Evolutionary conservation across 2,329 filamentous ascomycete genomes (phyloP).

Genomic region (Penicillium psychrosexuale): DNA sequence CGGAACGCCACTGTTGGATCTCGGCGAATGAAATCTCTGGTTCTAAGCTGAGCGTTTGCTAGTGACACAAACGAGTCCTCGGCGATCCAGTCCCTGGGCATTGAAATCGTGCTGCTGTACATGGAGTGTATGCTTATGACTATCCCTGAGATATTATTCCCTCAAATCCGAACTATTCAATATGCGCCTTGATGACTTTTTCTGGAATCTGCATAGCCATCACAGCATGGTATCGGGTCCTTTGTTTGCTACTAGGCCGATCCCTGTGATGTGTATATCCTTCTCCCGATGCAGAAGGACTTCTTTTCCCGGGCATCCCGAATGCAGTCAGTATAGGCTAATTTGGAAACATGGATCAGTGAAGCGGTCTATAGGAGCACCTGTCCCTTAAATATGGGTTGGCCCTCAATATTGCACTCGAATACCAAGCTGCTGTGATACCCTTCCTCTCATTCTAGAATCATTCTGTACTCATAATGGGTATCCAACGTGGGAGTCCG

Average conservation of each 20-base stretch:
- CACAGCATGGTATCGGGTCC: neutral
- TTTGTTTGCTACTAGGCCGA: neutral
- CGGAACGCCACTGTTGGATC: neutral
- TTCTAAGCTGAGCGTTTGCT: neutral
- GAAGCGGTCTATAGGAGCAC: neutral
- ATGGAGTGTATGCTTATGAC: neutral
- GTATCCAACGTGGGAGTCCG: conserved; percentile 17
- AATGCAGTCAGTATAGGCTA: conserved; percentile 13
- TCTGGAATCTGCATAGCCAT: neutral
- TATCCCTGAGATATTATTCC: neutral
- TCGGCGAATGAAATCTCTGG: neutral
- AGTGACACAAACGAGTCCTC: neutral
- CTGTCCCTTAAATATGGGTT: conserved; percentile 2
- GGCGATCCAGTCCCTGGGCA: neutral
- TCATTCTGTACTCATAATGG: conserved; percentile 11
- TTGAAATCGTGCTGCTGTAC: neutral
- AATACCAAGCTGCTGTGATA: neutral
- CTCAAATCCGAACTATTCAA: neutral
- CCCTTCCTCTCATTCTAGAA: neutral
- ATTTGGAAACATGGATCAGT: neutral
- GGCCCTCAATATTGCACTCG: neutral
- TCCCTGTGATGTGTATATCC: neutral
- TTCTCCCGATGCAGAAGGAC: conserved; percentile 8
- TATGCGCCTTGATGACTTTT: neutral
- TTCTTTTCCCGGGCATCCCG: conserved; percentile 8